These are phyloP conservation scores for Cicer pinnatifidum DNA, from an alignment of 306 rosid species.

Conservation along the genomic window DNA sequence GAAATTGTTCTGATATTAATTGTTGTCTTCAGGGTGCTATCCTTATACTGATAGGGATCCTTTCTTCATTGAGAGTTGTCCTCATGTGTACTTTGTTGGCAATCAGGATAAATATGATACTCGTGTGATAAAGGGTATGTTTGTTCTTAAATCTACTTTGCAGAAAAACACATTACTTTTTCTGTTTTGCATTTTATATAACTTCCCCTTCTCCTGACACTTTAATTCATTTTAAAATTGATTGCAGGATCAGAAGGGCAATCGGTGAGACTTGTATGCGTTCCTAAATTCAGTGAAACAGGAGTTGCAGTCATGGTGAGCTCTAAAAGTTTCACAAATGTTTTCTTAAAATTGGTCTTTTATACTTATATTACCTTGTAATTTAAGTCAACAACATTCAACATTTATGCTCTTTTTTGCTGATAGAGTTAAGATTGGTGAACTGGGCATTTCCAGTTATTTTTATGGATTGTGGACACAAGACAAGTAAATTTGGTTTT, in stretches of 20 bases:
- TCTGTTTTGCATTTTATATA: constrained; percentile 37
- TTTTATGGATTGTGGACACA: background rate
- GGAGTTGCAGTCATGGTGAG: constrained; percentile 92
- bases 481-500: background rate
- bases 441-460: background rate
- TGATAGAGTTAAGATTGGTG: background rate
- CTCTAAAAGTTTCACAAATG: constrained; percentile 7
- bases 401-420: constrained; percentile 1
- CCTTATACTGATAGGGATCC: constrained; percentile 91
- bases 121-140: constrained; percentile 71
- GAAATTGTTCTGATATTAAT: constrained; percentile 19
- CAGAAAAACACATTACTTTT: constrained; percentile 2
- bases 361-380: constrained; percentile 1
- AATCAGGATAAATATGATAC: constrained; percentile 82
- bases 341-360: constrained; percentile 15
- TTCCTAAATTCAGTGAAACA: constrained; percentile 83
- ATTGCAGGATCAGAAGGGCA: constrained; percentile 87
- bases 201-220: constrained; percentile 27
- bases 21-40: constrained; percentile 75
- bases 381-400: background rate
- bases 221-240: constrained; percentile 24
- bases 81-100: constrained; percentile 90
- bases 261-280: constrained; percentile 76
- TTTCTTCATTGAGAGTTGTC: constrained; percentile 85
- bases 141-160: constrained; percentile 36